Conservation (phyloP, 176 grass and related monocot species). For the Hyparrhenia diplandra region DNA sequence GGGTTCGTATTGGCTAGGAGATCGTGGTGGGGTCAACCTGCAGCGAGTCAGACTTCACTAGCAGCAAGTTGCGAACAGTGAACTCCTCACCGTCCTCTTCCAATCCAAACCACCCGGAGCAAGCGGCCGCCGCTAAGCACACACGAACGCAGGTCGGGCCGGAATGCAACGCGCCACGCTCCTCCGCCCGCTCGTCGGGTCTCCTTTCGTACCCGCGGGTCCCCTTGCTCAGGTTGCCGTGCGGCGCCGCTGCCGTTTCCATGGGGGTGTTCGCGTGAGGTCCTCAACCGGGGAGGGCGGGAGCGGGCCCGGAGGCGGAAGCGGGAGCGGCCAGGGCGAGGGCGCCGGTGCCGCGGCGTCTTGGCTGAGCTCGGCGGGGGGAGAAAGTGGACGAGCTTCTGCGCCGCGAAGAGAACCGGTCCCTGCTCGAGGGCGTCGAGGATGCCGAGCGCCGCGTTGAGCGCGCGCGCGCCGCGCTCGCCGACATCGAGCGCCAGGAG, state of each 20-base stretch:
- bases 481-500: constrained; percentile 65
- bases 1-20: not conserved
- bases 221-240: not conserved
- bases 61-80: not conserved
- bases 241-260: too few species aligned
- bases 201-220: not conserved
- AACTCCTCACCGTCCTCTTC: constrained; percentile 18
- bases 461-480: constrained; percentile 63
- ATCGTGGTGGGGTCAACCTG: not conserved
- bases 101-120: constrained; percentile 20
- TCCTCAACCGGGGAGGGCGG: constrained; percentile 20
- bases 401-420: constrained; percentile 64
- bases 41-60: not conserved
- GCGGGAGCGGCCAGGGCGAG: not conserved
- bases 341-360: not conserved
- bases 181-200: constrained; percentile 37
- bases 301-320: not conserved
- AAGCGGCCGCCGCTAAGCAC: not conserved
- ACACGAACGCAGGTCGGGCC: not conserved
- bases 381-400: constrained; percentile 79
- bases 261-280: too few species aligned
- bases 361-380: constrained; percentile 44
- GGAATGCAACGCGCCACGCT: constrained; percentile 28
- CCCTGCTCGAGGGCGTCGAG: constrained; percentile 60
- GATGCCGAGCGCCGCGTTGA: constrained; percentile 81